Evolutionary conservation across 2,329 filamentous ascomycete species (phyloP).

Genomic region (Periglandula ipomoeae): DNA sequence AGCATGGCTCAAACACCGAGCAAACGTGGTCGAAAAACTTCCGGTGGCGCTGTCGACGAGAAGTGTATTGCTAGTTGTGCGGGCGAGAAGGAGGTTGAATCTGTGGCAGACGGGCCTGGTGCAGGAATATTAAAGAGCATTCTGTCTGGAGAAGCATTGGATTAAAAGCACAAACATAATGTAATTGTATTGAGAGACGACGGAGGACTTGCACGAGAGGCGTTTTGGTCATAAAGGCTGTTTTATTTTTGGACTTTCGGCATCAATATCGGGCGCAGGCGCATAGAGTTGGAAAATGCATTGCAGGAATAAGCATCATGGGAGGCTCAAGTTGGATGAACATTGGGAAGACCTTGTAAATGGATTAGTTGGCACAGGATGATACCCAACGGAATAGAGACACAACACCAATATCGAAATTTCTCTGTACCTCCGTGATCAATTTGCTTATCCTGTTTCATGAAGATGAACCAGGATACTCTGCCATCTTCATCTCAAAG

Average conservation of each 20-base stretch:
- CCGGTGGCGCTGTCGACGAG: slow-evolving; percentile 55
- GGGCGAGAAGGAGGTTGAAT: slow-evolving; percentile 68
- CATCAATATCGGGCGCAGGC: background rate
- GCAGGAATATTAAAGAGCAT: slow-evolving; percentile 54
- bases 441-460: too few relatives aligned
- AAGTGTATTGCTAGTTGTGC: slow-evolving; percentile 70
- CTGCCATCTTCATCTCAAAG: too few relatives aligned
- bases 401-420: too few relatives aligned
- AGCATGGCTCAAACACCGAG: slow-evolving; percentile 59
- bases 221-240: background rate
- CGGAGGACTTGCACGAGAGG: background rate
- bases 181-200: background rate
- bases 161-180: slow-evolving; percentile 23
- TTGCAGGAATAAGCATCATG: background rate
- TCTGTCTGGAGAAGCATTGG: slow-evolving; percentile 50
- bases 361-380: background rate
- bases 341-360: background rate
- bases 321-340: background rate
- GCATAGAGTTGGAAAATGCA: background rate
- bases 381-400: background rate
- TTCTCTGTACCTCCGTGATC: too few relatives aligned
- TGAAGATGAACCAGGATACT: too few relatives aligned
- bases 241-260: background rate
- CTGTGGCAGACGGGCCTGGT: slow-evolving; percentile 55
- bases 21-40: slow-evolving; percentile 52